phyloP scores from a whole-genome alignment of 371 early-diverging fungal genomes.

The Mucor mucedo region DNA sequence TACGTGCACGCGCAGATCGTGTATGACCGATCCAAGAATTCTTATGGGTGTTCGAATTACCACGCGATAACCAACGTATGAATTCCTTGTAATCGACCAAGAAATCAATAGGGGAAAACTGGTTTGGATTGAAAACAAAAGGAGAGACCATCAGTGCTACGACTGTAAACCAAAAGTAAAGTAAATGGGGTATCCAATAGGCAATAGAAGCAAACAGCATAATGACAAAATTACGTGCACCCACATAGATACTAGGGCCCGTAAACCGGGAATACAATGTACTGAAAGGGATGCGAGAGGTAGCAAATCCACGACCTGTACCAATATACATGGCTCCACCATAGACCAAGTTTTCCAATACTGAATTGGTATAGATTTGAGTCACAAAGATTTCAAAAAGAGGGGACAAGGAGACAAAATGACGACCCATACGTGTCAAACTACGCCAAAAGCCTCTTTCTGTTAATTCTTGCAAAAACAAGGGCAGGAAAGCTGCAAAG shows the following conservation, averaged over 20 bases:
- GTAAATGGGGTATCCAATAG: constrained; percentile 74
- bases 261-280: constrained; percentile 82
- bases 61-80: constrained; percentile 82
- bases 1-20: constrained; percentile 71
- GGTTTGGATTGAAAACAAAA: constrained; percentile 86
- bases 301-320: constrained; percentile 93
- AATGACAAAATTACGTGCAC: constrained; percentile 73
- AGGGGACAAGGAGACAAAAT: constrained; percentile 83
- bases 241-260: constrained; percentile 79
- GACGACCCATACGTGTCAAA: constrained; percentile 77
- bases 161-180: constrained; percentile 89
- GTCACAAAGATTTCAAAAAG: constrained; percentile 92
- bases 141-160: constrained; percentile 77
- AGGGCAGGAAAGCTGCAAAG: constrained; percentile 83
- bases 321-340: constrained; percentile 91
- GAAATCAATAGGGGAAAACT: constrained; percentile 77
- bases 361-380: constrained; percentile 85
- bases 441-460: constrained; percentile 85
- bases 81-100: constrained; percentile 82
- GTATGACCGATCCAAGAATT: constrained; percentile 86
- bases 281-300: constrained; percentile 80
- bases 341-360: constrained; percentile 80
- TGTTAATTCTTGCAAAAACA: constrained; percentile 85
- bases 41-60: constrained; percentile 73
- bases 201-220: constrained; percentile 76